Percentiles rank a stretch among this genome's conserved stretches.
phyloP scores from a whole-genome alignment of 2,329 filamentous ascomycete species.

The Colletotrichum sp. region DNA sequence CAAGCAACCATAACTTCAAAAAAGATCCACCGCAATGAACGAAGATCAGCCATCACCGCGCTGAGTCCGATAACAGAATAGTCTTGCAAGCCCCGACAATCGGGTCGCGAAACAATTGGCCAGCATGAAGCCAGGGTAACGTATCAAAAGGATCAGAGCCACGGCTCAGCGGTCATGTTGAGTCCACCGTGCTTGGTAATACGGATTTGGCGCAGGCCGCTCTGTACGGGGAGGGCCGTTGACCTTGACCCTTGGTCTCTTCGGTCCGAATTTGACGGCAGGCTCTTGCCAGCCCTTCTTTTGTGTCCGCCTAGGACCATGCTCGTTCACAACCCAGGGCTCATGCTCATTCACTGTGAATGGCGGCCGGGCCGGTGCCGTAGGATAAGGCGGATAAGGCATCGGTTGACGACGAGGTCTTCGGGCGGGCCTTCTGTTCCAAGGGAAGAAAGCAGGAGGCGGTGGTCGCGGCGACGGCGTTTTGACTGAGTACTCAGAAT shows the following conservation, averaged over 20 bases:
- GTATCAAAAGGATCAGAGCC: not conserved
- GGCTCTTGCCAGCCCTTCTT: not conserved
- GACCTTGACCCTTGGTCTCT: not conserved
- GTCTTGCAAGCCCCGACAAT: fast-evolving
- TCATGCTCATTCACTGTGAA: not conserved
- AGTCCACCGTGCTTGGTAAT: not conserved
- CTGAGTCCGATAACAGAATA: not conserved
- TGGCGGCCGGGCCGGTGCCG: not conserved
- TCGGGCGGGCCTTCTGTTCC: not conserved
- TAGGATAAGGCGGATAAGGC: not conserved
- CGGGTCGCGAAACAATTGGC: fast-evolving
- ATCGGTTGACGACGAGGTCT: not conserved
- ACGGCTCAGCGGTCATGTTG: fast-evolving
- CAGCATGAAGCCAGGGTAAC: not conserved
- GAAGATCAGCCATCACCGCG: not conserved
- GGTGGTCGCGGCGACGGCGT: not conserved
- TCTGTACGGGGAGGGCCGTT: not conserved
- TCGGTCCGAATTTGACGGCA: not conserved
- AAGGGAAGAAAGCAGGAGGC: not conserved
- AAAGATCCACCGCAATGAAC: not conserved
- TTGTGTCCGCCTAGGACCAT: not conserved
- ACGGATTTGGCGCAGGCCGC: not conserved
- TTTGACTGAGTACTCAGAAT: not conserved
- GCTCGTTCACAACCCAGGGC: not conserved
- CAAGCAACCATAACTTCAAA: not conserved